Evolutionary conservation across 2,329 filamentous ascomycete species (phyloP).

Genomic region (Curvularia sp.): DNA sequence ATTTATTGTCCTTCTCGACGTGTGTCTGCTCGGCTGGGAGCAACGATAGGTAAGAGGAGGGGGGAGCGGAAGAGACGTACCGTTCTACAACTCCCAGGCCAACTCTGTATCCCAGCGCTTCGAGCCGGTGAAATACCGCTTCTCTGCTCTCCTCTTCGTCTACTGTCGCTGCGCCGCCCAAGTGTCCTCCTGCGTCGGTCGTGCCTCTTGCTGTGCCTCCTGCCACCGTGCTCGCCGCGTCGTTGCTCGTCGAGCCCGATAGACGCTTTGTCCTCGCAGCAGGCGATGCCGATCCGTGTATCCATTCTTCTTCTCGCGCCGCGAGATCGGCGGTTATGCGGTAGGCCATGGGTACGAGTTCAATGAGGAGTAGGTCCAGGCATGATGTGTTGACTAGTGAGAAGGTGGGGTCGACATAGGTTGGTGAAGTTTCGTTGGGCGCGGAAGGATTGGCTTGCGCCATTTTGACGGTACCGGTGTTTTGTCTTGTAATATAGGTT

Average conservation of each 20-base stretch:
- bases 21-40: too few species aligned
- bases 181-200: neutral
- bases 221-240: constrained; percentile 37
- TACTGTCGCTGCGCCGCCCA: constrained; percentile 41
- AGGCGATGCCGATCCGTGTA: constrained; percentile 18
- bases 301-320: constrained; percentile 55
- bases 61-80: constrained; percentile 58
- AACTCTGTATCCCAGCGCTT: constrained; percentile 86
- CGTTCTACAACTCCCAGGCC: constrained; percentile 91
- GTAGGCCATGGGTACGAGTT: constrained; percentile 93
- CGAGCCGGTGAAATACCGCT: constrained; percentile 82
- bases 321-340: constrained; percentile 79
- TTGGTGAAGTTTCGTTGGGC: constrained; percentile 26
- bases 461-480: constrained; percentile 11
- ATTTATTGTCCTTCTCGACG: too few species aligned
- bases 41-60: neutral
- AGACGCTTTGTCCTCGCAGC: constrained; percentile 25
- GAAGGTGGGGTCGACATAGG: constrained; percentile 73
- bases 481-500: neutral
- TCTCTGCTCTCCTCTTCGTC: constrained; percentile 86
- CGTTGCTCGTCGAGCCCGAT: constrained; percentile 30
- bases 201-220: constrained; percentile 30
- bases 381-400: constrained; percentile 83
- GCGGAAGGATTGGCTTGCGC: constrained; percentile 22
- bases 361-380: constrained; percentile 93